phyloP scores from a whole-genome alignment of 2,329 filamentous ascomycete species.

The Fusarium chuoi region DNA sequence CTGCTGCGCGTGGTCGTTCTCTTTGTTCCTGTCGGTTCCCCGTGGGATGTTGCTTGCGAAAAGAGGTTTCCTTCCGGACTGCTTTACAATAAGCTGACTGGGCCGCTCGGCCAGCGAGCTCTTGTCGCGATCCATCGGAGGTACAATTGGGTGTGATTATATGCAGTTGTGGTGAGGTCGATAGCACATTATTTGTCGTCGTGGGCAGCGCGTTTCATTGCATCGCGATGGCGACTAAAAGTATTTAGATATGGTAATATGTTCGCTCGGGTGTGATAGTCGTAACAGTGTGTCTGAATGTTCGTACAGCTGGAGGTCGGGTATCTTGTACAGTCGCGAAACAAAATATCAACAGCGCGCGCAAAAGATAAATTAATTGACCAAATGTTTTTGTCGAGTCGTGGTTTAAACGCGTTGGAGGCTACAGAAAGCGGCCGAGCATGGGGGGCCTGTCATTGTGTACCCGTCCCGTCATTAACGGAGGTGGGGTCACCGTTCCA shows the following conservation, averaged over 20 bases:
- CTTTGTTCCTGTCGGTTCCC: conserved; percentile 38
- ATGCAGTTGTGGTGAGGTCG: conserved; percentile 19
- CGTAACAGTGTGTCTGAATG: conserved; percentile 10
- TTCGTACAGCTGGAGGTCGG: not conserved
- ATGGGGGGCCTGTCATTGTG: conserved; percentile 21
- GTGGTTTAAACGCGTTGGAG: conserved; percentile 29
- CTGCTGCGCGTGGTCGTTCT: conserved; percentile 29
- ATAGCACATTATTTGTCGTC: conserved; percentile 33
- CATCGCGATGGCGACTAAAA: conserved; percentile 27
- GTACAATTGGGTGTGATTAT: conserved; percentile 7
- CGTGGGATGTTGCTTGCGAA: conserved; percentile 46
- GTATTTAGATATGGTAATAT: not conserved
- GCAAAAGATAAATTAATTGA: conserved; percentile 28
- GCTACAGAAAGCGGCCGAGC: conserved; percentile 5
- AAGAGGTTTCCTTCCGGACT: conserved; percentile 54
- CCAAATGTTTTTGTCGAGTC: conserved; percentile 37
- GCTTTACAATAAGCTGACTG: conserved; percentile 51
- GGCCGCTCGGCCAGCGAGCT: conserved; percentile 37
- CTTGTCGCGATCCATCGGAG: conserved; percentile 42
- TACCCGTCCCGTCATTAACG: conserved; percentile 16
- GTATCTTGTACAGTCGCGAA: conserved; percentile 19
- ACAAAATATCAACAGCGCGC: conserved; percentile 30
- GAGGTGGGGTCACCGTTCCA: conserved; percentile 11
- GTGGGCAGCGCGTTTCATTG: conserved; percentile 37
- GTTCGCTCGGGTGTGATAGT: not conserved